These are phyloP conservation scores for Pseudohyphozyma bogoriensis DNA, from an alignment of 768 basidiomycete genomes.

Conservation along the genomic window DNA sequence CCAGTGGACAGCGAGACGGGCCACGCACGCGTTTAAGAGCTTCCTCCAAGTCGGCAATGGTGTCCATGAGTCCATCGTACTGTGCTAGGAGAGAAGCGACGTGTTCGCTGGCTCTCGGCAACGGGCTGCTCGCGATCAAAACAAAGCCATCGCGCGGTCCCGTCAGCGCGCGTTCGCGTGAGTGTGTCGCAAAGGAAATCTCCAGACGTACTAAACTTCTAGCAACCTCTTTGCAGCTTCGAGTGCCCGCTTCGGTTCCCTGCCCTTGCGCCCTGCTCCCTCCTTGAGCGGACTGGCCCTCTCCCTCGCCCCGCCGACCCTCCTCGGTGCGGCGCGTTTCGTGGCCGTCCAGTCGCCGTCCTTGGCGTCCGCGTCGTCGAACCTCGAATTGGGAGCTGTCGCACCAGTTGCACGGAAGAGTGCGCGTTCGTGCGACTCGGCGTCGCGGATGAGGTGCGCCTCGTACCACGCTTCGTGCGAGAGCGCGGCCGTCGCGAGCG, in stretches of 20 bases:
- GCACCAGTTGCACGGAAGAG: conserved; percentile 23
- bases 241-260: conserved; percentile 20
- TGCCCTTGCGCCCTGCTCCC: neutral
- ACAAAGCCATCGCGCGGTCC: neutral
- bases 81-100: conserved; percentile 26
- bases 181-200: no score
- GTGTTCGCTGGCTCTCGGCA: conserved; percentile 27
- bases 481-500: conserved; percentile 20
- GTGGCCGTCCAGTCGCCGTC: conserved; percentile 10
- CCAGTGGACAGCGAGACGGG: neutral
- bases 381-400: neutral
- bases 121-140: conserved; percentile 2
- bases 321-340: conserved; percentile 17
- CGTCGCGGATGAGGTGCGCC: conserved; percentile 22
- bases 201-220: conserved; percentile 31
- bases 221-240: conserved; percentile 26
- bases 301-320: neutral
- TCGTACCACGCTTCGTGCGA: conserved; percentile 17
- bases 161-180: no score
- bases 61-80: conserved; percentile 22
- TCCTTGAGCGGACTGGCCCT: conserved; percentile 18
- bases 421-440: conserved; percentile 21
- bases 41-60: conserved; percentile 25
- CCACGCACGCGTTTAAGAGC: conserved; percentile 15
- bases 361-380: neutral